Evolutionary conservation across 306 rosid genomes (phyloP).

Genomic region (Dryas octopetala): DNA sequence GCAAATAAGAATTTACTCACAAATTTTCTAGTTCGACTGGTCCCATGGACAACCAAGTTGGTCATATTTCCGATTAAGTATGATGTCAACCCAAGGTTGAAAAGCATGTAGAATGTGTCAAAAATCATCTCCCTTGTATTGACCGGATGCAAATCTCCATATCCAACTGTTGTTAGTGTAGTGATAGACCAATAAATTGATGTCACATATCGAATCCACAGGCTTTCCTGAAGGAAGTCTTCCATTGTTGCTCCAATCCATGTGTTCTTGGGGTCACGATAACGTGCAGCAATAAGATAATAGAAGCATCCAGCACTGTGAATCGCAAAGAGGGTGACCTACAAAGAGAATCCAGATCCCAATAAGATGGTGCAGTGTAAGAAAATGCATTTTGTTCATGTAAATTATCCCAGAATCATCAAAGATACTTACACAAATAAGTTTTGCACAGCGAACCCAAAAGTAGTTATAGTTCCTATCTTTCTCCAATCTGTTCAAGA

Average conservation of each 20-base stretch:
- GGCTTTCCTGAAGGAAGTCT: slow-evolving; percentile 45
- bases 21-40: slow-evolving; percentile 81
- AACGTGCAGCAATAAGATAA: slow-evolving; percentile 76
- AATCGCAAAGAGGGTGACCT: slow-evolving; percentile 90
- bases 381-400: not conserved
- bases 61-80: slow-evolving; percentile 98
- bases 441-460: slow-evolving; percentile 91
- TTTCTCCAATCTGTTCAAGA: slow-evolving; percentile 71
- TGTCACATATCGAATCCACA: slow-evolving; percentile 78
- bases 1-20: slow-evolving; percentile 48
- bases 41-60: slow-evolving; percentile 90
- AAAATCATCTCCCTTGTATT: slow-evolving; percentile 84
- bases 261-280: slow-evolving; percentile 59
- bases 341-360: slow-evolving; percentile 12
- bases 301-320: slow-evolving; percentile 90
- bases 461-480: slow-evolving; percentile 82
- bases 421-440: slow-evolving; percentile 63
- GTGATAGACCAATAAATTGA: slow-evolving; percentile 91
- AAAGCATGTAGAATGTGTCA: slow-evolving; percentile 84
- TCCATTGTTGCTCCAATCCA: slow-evolving; percentile 67
- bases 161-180: slow-evolving; percentile 87
- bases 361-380: slow-evolving; percentile 19
- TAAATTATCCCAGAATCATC: not conserved
- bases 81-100: slow-evolving; percentile 85
- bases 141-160: slow-evolving; percentile 91